Conservation (phyloP, 1,284 basidiomycete genomes). For the Fomitopsis schrenkii region DNA sequence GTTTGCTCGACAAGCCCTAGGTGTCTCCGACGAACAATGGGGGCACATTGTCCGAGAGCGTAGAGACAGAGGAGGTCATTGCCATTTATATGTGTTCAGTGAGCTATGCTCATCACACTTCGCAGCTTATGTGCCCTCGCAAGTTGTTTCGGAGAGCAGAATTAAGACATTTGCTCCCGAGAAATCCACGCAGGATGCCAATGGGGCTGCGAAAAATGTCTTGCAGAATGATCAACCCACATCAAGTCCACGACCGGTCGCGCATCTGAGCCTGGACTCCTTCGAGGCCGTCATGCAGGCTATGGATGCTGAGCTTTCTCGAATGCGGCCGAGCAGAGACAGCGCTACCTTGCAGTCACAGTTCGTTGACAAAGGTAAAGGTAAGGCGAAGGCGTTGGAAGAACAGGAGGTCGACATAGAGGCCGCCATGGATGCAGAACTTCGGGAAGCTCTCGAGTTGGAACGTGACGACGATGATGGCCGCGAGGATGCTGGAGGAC, state of each 20-base stretch:
- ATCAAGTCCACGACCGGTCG: constrained; percentile 35
- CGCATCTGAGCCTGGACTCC: constrained; percentile 75
- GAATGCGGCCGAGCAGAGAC: constrained; percentile 30
- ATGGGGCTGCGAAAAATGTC: background rate
- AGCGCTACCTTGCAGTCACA: background rate
- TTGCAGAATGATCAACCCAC: constrained; percentile 10
- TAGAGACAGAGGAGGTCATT: constrained; percentile 65
- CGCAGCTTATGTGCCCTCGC: constrained; percentile 66
- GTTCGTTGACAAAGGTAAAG: constrained; percentile 18
- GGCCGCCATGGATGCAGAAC: constrained; percentile 81
- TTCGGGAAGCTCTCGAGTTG: constrained; percentile 60
- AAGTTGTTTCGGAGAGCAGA: constrained; percentile 24
- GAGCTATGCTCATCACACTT: background rate
- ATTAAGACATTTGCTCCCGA: background rate
- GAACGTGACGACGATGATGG: constrained; percentile 48
- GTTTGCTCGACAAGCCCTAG: constrained; percentile 86
- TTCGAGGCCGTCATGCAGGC: constrained; percentile 95
- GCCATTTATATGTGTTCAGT: background rate
- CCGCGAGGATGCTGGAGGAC: constrained; percentile 33
- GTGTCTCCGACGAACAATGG: constrained; percentile 85
- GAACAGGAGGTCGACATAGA: constrained; percentile 64
- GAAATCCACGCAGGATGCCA: background rate
- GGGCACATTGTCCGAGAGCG: constrained; percentile 75
- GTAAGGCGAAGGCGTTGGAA: constrained; percentile 31
- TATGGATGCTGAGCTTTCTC: constrained; percentile 81